Percentiles rank a stretch among this genome's conserved stretches.
These are phyloP conservation scores for Colletotrichum sp. DNA, from an alignment of 2,329 filamentous ascomycete genomes.

Conservation along the genomic window DNA sequence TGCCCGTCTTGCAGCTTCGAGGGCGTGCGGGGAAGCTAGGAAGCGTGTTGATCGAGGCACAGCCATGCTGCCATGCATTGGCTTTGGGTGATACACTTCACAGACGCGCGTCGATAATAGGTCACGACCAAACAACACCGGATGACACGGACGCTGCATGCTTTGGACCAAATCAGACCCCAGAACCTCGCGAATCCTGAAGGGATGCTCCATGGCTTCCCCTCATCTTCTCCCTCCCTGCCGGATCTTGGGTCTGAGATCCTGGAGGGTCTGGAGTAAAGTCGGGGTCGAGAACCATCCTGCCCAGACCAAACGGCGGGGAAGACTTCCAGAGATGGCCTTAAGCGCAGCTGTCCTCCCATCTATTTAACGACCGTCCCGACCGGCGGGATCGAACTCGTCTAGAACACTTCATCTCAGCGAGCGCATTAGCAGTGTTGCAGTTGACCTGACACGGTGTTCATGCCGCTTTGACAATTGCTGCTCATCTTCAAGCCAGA, in stretches of 20 bases:
- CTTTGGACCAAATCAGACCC: slow-evolving; percentile 4
- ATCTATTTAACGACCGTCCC: slow-evolving; percentile 15
- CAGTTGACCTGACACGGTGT: slow-evolving; percentile 6
- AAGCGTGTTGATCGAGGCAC: slow-evolving; percentile 13
- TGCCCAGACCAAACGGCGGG: background rate
- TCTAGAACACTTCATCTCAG: background rate
- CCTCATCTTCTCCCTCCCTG: slow-evolving; percentile 2
- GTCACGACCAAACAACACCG: slow-evolving; percentile 1
- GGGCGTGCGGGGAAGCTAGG: slow-evolving; percentile 17
- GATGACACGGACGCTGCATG: slow-evolving; percentile 17
- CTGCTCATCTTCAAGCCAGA: background rate
- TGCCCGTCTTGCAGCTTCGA: background rate
- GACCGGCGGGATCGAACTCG: background rate
- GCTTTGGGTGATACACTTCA: background rate
- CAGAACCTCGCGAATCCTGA: background rate
- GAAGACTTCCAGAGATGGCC: background rate
- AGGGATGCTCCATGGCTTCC: slow-evolving; percentile 5
- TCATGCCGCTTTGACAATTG: background rate
- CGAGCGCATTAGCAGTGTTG: slow-evolving; percentile 3
- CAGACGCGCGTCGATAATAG: slow-evolving; percentile 20
- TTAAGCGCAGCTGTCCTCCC: background rate
- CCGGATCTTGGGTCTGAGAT: slow-evolving; percentile 8
- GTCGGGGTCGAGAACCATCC: slow-evolving; percentile 13
- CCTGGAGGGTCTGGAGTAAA: slow-evolving; percentile 14
- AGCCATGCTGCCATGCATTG: slow-evolving; percentile 19